Evolutionary conservation across 345 rosid genomes (phyloP), one percentile per base, ranked within the genome.

Genomic region (Eucalyptus erythrocorys): DNA sequence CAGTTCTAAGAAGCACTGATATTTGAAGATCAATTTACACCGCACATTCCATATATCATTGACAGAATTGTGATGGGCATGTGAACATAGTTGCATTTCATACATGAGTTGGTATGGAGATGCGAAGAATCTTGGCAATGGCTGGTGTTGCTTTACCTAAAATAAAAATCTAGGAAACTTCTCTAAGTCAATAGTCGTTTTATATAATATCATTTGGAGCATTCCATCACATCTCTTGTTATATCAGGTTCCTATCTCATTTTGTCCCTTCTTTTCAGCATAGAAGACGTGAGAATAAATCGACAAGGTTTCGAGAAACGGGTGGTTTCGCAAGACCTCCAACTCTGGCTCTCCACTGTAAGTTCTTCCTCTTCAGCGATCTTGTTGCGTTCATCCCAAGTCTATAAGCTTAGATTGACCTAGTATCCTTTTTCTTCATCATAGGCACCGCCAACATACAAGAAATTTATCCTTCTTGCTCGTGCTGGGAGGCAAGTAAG

Each of bases 301-400:
- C 91, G 95, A 84, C 97, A 97, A 94, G 99, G 99, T 68, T 96
- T 96, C 50, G 98, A 96, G 95, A 97, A 94, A 91, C 94, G 97
- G 71, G 98, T 96, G 47, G 97, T 97, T 89, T 97, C 99, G 34
- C 99, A 95, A 90, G 99, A 97, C 90, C 89, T 96, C 85, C 99
- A 97, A 92, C 96, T 97, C 71, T 97, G 99, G 97, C 99, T 97
- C 89, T 95, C 98, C 80, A 97, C 96, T 89, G 99, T 96, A 91
- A 96, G 97, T 90, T 79, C 61, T 68, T 57, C 53, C 22, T 32
- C 57, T 48, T 42, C 13, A 5, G 59, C 57, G 6, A 53, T 45
- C 11, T 32, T 19, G 61, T 21, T 14, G 45, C 37, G 16, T 30
- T 47, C 51, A 37, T 68, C 26, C n/a, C 22, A 8, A 59, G 49